Conservation (phyloP, 2,329 filamentous ascomycete genomes). For the Davidsoniella virescens region DNA sequence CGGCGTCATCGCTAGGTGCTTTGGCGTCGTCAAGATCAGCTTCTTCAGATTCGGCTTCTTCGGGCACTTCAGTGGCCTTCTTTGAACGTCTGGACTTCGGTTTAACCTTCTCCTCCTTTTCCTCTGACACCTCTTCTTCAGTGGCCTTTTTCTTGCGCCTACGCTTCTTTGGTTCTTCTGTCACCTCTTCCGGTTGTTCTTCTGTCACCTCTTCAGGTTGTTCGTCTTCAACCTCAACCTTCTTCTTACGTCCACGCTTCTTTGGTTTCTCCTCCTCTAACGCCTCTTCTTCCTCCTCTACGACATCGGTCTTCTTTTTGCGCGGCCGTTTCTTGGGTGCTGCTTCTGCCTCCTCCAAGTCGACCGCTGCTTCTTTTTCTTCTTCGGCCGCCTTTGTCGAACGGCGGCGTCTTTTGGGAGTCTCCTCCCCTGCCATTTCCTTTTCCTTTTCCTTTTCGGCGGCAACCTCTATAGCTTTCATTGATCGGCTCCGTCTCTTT, state of each 20-base stretch:
- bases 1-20: neutral
- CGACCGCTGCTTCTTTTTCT: neutral
- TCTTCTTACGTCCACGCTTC: conserved; percentile 3
- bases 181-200: neutral
- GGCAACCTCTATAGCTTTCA: neutral
- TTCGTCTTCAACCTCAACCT: neutral
- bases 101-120: neutral
- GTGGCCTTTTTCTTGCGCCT: neutral
- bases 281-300: neutral
- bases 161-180: neutral
- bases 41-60: neutral
- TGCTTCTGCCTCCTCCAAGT: neutral
- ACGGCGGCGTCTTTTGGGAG: neutral
- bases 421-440: neutral
- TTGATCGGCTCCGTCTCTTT: neutral
- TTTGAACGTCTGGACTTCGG: too few species aligned
- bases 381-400: neutral
- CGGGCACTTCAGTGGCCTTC: too few species aligned
- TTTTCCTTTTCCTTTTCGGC: neutral
- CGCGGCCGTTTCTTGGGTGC: neutral
- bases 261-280: neutral
- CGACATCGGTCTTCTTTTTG: neutral
- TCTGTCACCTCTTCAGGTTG: neutral
- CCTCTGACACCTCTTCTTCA: neutral
- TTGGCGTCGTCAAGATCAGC: neutral